Percentiles rank a stretch among this genome's conserved stretches.
Conservation (phyloP, 768 basidiomycete species). For the Russula dissimulans region DNA sequence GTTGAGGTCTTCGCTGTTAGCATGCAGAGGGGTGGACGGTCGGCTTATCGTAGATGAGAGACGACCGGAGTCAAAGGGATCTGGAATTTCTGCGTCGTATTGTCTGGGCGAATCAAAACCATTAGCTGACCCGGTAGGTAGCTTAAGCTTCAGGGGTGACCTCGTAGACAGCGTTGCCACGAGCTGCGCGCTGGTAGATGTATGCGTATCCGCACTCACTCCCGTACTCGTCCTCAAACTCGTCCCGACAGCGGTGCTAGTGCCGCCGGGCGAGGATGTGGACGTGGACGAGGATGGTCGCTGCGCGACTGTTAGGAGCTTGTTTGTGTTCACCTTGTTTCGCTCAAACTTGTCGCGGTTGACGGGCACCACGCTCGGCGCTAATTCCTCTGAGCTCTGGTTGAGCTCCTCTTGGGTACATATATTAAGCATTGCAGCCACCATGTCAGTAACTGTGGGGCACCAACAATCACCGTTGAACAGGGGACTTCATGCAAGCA, state of each 20-base stretch:
- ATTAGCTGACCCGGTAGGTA: not conserved
- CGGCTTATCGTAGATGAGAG: slow-evolving; percentile 2
- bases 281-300: not conserved
- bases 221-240: not conserved
- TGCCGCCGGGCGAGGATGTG: not conserved
- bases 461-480: not conserved
- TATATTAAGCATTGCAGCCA: slow-evolving; percentile 93
- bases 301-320: slow-evolving; percentile 90
- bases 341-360: slow-evolving; percentile 58
- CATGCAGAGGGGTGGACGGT: not conserved
- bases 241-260: not conserved
- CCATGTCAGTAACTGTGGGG: slow-evolving; percentile 88
- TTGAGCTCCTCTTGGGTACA: slow-evolving; percentile 97
- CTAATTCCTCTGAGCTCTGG: slow-evolving; percentile 41
- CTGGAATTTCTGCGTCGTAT: not conserved
- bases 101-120: not conserved
- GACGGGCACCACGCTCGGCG: not conserved
- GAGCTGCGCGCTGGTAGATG: too few species aligned
- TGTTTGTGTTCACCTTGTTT: slow-evolving; percentile 91
- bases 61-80: not conserved
- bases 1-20: not conserved
- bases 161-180: too few species aligned
- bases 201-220: too few species aligned
- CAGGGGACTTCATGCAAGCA: too few species aligned
- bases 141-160: not conserved